Conservation (phyloP, 1,139 yeast species). For the Lodderomyces parapsilosis region DNA sequence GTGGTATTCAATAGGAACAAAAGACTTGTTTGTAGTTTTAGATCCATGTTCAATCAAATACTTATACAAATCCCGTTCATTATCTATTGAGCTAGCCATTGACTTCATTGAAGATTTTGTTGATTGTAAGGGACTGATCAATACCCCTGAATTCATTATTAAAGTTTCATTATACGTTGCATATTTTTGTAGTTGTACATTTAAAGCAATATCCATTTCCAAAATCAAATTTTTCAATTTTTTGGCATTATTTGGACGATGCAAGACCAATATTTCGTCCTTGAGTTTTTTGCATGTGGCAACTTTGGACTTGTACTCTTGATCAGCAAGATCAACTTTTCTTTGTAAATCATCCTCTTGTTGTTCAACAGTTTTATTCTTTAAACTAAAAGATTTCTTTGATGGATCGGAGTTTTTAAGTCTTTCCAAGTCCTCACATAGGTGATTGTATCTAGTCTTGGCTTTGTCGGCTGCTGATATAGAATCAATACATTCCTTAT, state of each 20-base stretch:
- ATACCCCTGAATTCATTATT: slow-evolving; percentile 80
- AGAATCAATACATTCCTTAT: slow-evolving; percentile 80
- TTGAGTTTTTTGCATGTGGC: slow-evolving; percentile 70
- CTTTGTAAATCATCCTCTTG: slow-evolving; percentile 87
- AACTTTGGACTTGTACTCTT: slow-evolving; percentile 79
- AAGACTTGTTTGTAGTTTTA: slow-evolving; percentile 25
- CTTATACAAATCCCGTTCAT: slow-evolving; percentile 76
- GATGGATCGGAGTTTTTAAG: slow-evolving; percentile 79
- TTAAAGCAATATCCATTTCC: slow-evolving; percentile 86
- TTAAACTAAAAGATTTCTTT: slow-evolving; percentile 75
- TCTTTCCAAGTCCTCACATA: slow-evolving; percentile 86
- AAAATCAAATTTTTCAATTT: slow-evolving; percentile 74
- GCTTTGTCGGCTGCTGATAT: slow-evolving; percentile 87
- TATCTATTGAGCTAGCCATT: slow-evolving; percentile 74
- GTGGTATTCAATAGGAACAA: slow-evolving; percentile 71
- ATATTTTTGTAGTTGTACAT: slow-evolving; percentile 83
- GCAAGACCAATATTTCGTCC: slow-evolving; percentile 66
- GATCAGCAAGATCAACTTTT: slow-evolving; percentile 81
- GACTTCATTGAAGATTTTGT: slow-evolving; percentile 67
- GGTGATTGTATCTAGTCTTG: slow-evolving; percentile 70
- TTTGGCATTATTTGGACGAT: slow-evolving; percentile 76
- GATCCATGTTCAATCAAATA: slow-evolving; percentile 55
- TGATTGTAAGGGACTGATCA: slow-evolving; percentile 66
- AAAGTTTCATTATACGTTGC: slow-evolving; percentile 85
- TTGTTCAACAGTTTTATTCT: slow-evolving; percentile 77